A percentile compares a stretch with the other conserved stretches of the same genome.
Evolutionary conservation across 495 filamentous ascomycete species (phyloP).

Genomic region (Diplogelasinospora grovesii): DNA sequence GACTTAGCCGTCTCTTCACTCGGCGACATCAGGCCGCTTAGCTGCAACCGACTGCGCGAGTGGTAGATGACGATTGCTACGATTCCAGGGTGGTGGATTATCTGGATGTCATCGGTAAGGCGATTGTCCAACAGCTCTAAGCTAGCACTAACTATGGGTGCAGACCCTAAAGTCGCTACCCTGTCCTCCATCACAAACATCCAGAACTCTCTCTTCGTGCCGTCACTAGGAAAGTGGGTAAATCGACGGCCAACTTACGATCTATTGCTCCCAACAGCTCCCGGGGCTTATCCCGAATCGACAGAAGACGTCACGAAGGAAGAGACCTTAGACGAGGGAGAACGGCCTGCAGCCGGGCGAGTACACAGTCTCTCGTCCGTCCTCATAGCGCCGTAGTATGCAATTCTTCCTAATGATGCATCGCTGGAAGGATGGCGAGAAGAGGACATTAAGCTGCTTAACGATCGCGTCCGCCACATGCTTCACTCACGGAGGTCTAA

Average conservation of each 20-base stretch:
- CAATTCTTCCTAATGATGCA: conserved; percentile 57
- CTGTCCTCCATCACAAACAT: conserved; percentile 72
- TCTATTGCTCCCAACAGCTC: conserved; percentile 39
- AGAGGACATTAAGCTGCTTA: conserved; percentile 62
- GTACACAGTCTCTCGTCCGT: conserved; percentile 38
- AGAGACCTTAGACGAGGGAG: background rate
- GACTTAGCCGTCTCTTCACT: background rate
- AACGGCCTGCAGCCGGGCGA: conserved; percentile 4
- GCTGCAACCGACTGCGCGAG: too few relatives aligned
- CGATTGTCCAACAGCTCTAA: too few relatives aligned
- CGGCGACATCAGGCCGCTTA: background rate
- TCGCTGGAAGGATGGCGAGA: conserved; percentile 61
- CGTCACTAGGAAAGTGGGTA: conserved; percentile 57
- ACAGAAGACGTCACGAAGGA: conserved; percentile 10
- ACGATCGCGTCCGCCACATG: conserved; percentile 78
- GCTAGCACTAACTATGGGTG: background rate
- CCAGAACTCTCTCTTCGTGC: conserved; percentile 71
- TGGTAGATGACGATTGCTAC: conserved; percentile 26
- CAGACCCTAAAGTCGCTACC: conserved; percentile 69
- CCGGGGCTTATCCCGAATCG: conserved; percentile 20
- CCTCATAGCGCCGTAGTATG: conserved; percentile 43
- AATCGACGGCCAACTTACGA: conserved; percentile 70
- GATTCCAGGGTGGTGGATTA: conserved; percentile 59
- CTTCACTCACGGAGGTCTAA: conserved; percentile 68
- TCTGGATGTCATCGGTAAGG: conserved; percentile 65